Conservation (phyloP, 2,329 filamentous ascomycete genomes). For the Tolypocladium cylindrosporum region DNA sequence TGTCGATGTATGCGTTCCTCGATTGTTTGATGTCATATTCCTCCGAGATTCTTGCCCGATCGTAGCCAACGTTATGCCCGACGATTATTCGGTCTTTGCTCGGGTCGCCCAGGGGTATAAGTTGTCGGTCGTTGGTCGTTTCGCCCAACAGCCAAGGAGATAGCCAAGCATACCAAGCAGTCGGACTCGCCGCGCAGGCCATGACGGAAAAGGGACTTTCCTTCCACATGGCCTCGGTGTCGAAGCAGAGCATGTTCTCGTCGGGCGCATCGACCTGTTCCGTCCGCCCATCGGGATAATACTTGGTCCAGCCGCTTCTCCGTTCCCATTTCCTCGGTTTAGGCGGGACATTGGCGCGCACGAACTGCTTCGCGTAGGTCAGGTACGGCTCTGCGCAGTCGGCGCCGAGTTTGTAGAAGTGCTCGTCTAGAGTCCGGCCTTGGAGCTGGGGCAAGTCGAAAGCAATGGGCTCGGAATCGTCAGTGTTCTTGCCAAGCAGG, state of each 20-base stretch:
- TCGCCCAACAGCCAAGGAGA: constrained; percentile 91
- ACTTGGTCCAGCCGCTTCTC: constrained; percentile 90
- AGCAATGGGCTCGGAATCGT: constrained; percentile 62
- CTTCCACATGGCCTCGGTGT: constrained; percentile 96
- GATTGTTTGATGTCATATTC: constrained; percentile 82
- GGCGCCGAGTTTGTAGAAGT: constrained; percentile 80
- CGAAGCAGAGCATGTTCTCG: constrained; percentile 78
- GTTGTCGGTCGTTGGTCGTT: constrained; percentile 63
- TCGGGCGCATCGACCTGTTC: constrained; percentile 68
- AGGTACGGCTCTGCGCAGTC: constrained; percentile 84
- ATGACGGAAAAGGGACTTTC: constrained; percentile 88
- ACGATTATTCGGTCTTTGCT: constrained; percentile 66
- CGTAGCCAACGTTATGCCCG: constrained; percentile 93
- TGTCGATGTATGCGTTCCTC: constrained; percentile 82
- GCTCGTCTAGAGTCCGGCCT: constrained; percentile 78
- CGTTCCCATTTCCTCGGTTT: constrained; percentile 63
- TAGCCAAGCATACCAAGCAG: constrained; percentile 93
- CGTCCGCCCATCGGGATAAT: constrained; percentile 60
- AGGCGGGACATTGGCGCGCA: constrained; percentile 46
- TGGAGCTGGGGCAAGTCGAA: constrained; percentile 78
- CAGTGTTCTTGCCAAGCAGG: constrained; percentile 80
- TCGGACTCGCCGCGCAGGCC: constrained; percentile 85
- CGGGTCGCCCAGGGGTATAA: constrained; percentile 80
- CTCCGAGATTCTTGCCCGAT: constrained; percentile 77
- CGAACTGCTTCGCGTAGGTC: constrained; percentile 63